Percentiles rank a stretch among this genome's conserved stretches.
These are phyloP conservation scores for Saitoella complicata DNA, from an alignment of 805 yeast genomes.

Conservation along the genomic window DNA sequence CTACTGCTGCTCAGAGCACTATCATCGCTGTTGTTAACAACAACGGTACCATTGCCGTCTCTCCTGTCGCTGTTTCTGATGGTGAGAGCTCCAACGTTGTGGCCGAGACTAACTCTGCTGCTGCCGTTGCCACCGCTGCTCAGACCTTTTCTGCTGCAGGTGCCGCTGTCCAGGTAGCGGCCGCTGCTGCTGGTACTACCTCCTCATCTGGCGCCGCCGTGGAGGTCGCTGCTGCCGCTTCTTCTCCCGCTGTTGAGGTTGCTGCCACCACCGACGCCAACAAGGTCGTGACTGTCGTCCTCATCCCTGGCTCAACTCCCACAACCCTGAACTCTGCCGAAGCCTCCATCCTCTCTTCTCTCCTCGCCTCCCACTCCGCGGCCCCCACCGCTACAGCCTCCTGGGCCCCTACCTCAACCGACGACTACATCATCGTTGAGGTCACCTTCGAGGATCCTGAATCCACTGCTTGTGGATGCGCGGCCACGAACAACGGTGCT, in stretches of 20 bases:
- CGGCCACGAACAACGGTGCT: not conserved
- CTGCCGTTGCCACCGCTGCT: conserved; percentile 25
- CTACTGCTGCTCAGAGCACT: too few relatives aligned
- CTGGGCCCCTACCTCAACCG: conserved; percentile 3
- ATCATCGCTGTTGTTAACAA: too few relatives aligned
- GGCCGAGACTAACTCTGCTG: conserved; percentile 21
- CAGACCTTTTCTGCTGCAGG: conserved; percentile 21
- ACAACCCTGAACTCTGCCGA: conserved; percentile 9
- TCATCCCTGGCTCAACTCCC: conserved; percentile 9
- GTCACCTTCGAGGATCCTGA: conserved; percentile 4
- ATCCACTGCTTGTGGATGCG: conserved; percentile 3
- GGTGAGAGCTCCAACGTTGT: conserved; percentile 7
- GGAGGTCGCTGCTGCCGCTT: not conserved
- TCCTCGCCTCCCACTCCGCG: conserved; percentile 3
- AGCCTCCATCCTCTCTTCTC: conserved; percentile 2
- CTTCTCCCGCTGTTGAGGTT: conserved; percentile 3
- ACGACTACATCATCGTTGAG: conserved; percentile 3
- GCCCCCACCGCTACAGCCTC: conserved; percentile 1
- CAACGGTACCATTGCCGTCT: too few relatives aligned
- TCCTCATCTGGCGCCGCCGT: not conserved
- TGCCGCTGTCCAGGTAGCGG: conserved; percentile 21
- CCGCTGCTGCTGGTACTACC: conserved; percentile 2
- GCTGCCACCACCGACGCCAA: conserved; percentile 6
- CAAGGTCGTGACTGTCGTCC: conserved; percentile 1
- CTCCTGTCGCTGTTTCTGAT: too few relatives aligned